Evolutionary conservation across 805 yeast species (phyloP).

Genomic region (Saturnispora besseyi): DNA sequence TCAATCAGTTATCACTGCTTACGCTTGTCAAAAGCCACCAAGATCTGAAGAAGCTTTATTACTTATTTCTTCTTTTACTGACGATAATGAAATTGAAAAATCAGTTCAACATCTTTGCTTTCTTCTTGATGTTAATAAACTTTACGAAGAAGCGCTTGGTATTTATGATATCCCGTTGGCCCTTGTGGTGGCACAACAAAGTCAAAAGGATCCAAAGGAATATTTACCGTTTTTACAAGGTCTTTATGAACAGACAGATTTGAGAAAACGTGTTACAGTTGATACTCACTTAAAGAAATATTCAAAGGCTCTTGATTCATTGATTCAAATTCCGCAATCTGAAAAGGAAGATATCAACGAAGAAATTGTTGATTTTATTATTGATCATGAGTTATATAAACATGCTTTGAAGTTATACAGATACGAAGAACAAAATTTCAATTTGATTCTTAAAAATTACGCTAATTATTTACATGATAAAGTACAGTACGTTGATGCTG

Average conservation of each 20-base stretch:
- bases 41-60: constrained; percentile 65
- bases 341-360: constrained; percentile 30
- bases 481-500: constrained; percentile 67
- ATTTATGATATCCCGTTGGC: constrained; percentile 76
- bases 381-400: constrained; percentile 59
- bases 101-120: constrained; percentile 81
- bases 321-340: constrained; percentile 39
- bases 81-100: constrained; percentile 41
- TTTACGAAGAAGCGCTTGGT: constrained; percentile 74
- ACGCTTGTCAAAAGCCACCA: constrained; percentile 87
- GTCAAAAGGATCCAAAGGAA: constrained; percentile 97
- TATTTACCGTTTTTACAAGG: constrained; percentile 86
- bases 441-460: constrained; percentile 45
- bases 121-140: constrained; percentile 76
- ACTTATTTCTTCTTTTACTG: constrained; percentile 46
- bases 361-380: constrained; percentile 63
- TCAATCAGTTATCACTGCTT: constrained; percentile 80
- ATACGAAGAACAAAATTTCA: constrained; percentile 46
- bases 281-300: constrained; percentile 68
- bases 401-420: constrained; percentile 57
- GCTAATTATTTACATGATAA: constrained; percentile 53
- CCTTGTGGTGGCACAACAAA: constrained; percentile 82
- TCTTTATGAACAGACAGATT: constrained; percentile 55
- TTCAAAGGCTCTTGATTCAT: constrained; percentile 59
- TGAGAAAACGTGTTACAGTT: constrained; percentile 64